These are phyloP conservation scores for Alternaria ethzedia DNA, from an alignment of 2,329 filamentous ascomycete species.

Conservation along the genomic window DNA sequence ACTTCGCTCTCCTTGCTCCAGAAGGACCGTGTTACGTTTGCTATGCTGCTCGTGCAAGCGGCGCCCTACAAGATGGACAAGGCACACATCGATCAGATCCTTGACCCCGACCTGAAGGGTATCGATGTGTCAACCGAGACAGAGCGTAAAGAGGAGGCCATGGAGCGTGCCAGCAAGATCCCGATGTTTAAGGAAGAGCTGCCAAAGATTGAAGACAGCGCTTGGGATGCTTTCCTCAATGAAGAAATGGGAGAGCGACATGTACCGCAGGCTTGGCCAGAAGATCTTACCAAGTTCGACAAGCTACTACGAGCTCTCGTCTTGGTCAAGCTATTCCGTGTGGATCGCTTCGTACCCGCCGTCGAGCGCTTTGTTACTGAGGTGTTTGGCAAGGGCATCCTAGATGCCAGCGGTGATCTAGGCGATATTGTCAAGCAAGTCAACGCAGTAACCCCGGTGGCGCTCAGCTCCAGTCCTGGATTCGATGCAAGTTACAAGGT, in stretches of 20 bases:
- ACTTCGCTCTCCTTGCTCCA: constrained; percentile 93
- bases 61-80: constrained; percentile 97
- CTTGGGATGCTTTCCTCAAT: constrained; percentile 82
- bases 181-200: constrained; percentile 75
- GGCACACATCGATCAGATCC: constrained; percentile 80
- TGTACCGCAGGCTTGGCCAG: constrained; percentile 78
- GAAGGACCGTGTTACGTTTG: constrained; percentile 91
- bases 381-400: constrained; percentile 83
- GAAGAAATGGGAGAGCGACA: constrained; percentile 87
- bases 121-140: constrained; percentile 76
- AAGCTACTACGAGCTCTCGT: constrained; percentile 82
- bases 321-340: constrained; percentile 90
- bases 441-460: constrained; percentile 81
- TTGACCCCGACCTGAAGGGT: constrained; percentile 78
- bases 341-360: constrained; percentile 92
- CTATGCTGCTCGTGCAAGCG: constrained; percentile 92
- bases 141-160: constrained; percentile 69
- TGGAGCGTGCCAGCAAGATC: constrained; percentile 72
- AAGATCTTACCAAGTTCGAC: constrained; percentile 69
- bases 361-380: constrained; percentile 88
- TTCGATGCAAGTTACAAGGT: constrained; percentile 99
- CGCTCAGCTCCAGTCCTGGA: constrained; percentile 90
- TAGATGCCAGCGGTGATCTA: constrained; percentile 85
- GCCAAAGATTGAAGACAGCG: constrained; percentile 63
- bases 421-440: constrained; percentile 85